phyloP scores from a whole-genome alignment of 2,329 filamentous ascomycete species.

The Didymella keratinophila region DNA sequence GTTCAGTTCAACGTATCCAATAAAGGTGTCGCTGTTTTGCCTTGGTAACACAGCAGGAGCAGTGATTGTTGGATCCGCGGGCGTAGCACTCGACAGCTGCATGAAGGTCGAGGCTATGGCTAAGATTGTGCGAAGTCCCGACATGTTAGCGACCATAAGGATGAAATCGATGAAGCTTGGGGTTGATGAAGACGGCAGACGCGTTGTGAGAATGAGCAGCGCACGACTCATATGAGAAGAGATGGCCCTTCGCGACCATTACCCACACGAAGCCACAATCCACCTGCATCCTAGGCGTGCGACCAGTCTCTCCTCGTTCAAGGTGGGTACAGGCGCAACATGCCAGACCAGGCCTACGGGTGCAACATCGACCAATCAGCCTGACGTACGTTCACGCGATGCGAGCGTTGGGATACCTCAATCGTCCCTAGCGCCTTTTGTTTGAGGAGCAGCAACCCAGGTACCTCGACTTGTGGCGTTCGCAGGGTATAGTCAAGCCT shows the following conservation, averaged over 20 bases:
- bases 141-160: slow-evolving; percentile 24
- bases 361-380: slow-evolving; percentile 12
- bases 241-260: slow-evolving; percentile 5
- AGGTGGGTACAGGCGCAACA: slow-evolving; percentile 8
- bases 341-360: slow-evolving; percentile 19
- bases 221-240: slow-evolving; percentile 13
- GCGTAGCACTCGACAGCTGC: slow-evolving; percentile 27
- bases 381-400: not conserved
- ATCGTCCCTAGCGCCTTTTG: slow-evolving; percentile 3
- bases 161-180: not conserved
- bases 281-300: slow-evolving; percentile 7
- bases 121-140: slow-evolving; percentile 20
- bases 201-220: not conserved
- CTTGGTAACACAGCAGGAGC: slow-evolving; percentile 37
- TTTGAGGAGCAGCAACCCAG: not conserved
- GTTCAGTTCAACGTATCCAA: slow-evolving; percentile 34
- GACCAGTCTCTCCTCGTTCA: slow-evolving; percentile 19
- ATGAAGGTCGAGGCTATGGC: slow-evolving; percentile 26
- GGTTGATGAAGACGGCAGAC: not conserved
- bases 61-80: slow-evolving; percentile 43
- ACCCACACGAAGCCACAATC: slow-evolving; percentile 22
- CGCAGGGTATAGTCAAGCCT: slow-evolving; percentile 9
- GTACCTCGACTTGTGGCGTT: slow-evolving; percentile 3
- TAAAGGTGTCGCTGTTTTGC: slow-evolving; percentile 36
- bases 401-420: slow-evolving; percentile 2